Percentiles rank a stretch among this genome's conserved stretches.
phyloP scores from a whole-genome alignment of 2,329 filamentous ascomycete species.

The Talaromyces amestolkiae region DNA sequence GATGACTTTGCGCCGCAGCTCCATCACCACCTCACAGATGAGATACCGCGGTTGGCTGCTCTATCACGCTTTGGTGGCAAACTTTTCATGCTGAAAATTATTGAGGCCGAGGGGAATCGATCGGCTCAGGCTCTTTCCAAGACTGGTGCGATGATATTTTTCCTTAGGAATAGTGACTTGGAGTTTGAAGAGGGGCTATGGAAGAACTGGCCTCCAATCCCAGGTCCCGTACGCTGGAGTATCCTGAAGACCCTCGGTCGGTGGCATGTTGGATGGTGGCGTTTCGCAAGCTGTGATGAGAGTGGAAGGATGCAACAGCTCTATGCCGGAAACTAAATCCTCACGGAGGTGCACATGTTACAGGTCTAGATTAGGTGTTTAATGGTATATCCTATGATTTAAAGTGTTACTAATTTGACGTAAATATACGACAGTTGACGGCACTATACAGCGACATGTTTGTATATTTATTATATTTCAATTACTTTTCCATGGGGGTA shows the following conservation, averaged over 20 bases:
- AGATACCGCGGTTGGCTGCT: conserved; percentile 1
- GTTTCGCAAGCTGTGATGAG: background rate
- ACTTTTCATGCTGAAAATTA: conserved; percentile 2
- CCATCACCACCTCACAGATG: conserved; percentile 4
- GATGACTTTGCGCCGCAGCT: conserved; percentile 1
- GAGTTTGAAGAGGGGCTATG: conserved; percentile 2
- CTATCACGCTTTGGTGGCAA: conserved; percentile 1
- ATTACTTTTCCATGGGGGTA: no score
- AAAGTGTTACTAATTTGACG: no score
- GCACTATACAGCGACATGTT: no score
- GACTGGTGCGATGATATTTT: conserved; percentile 5
- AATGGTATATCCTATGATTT: no score
- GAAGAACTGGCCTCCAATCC: conserved; percentile 3
- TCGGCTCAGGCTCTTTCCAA: conserved; percentile 5
- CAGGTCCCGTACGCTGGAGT: conserved; percentile 1
- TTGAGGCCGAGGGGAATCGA: conserved; percentile 2
- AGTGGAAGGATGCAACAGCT: conserved; percentile 1
- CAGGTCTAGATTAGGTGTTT: background rate
- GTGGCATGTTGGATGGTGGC: conserved; percentile 5
- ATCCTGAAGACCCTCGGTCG: background rate
- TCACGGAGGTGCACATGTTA: background rate
- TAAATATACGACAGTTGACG: no score
- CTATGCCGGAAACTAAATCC: background rate
- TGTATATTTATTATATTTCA: no score
- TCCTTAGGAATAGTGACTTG: conserved; percentile 5